Conservation (phyloP, 208 protist species). For the Trypanosoma theileri region DNA sequence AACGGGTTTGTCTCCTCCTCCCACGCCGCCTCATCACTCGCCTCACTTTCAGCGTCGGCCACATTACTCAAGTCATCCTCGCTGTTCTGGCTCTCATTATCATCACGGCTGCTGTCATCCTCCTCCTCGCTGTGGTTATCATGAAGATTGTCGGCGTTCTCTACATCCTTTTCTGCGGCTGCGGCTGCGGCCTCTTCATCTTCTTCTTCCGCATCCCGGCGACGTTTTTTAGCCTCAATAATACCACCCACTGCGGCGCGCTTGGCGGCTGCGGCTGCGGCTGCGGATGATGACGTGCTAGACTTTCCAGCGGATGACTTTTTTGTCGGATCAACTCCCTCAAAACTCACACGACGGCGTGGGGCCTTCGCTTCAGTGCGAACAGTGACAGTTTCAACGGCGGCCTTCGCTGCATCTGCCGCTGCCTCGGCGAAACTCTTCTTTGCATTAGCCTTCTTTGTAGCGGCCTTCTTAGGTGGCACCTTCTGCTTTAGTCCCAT, state of each 20-base stretch:
- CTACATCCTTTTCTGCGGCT: constrained; percentile 32
- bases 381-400: constrained; percentile 28
- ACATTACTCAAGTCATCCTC: constrained; percentile 36
- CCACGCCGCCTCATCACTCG: constrained; percentile 28
- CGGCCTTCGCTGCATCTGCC: constrained; percentile 23
- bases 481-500: constrained; percentile 9
- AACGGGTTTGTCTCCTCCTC: constrained; percentile 32
- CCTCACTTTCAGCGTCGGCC: constrained; percentile 20
- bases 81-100: neutral
- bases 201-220: constrained; percentile 27
- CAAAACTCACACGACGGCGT: constrained; percentile 24
- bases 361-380: constrained; percentile 1
- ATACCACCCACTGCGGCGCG: constrained; percentile 38
- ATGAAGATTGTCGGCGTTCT: constrained; percentile 7
- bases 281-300: constrained; percentile 4
- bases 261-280: constrained; percentile 20
- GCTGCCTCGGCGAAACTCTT: constrained; percentile 18
- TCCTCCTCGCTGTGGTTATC: neutral
- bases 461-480: neutral
- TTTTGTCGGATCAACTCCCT: neutral
- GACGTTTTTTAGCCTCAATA: constrained; percentile 36
- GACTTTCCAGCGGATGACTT: neutral
- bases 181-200: constrained; percentile 27
- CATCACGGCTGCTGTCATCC: no score
- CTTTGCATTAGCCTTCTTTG: neutral